Evolutionary conservation across 495 filamentous ascomycete species (phyloP), one percentile per base, ranked within the genome.

Genomic region (Penicillium parvum): DNA sequence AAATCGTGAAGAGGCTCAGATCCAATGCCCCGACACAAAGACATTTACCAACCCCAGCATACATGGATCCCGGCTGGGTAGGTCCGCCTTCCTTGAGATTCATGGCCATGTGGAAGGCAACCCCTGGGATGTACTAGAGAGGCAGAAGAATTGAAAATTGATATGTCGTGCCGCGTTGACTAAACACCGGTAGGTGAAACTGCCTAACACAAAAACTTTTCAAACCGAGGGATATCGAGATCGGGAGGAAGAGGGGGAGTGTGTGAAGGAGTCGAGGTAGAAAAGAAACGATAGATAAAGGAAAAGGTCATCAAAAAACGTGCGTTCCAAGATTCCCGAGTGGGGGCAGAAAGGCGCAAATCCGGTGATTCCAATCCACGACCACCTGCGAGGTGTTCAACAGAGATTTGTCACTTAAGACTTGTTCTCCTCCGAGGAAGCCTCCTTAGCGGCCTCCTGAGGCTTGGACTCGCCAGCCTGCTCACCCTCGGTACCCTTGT

Each of bases 201-300:
- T 57, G 58, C 63, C 52, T 61, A 66, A 65, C 49, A 57, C 53
- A 64, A 63, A 50, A 64, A 69, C 64, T 68, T 71, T 70, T 67
- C 57, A 61, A 73, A 65, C 58, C 60, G 61, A 68, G 68, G 69
- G 69, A 73, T 73, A 73, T 73, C 69, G 70, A 64, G 64, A 68
- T 64, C 61, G 60, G 64, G 51, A 49, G 52, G 52, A 53, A 53
- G 55, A 52, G 43, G 54, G 45, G 51, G 50, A 57, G 36, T 46
- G 32, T 27, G 40, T 49, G 25, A 42, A 50, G 45, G 36, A 42
- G 32, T 46, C 49, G 47, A 43, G 50, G 45, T 59, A 55, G 63
- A 45, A 44, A 54, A 52, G 52, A 45, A 50, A 50, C 58, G 17
- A 49, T 32, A 23, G 33, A 47, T 49, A 51, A 62, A 59, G 53